Evolutionary conservation across 2,329 filamentous ascomycete genomes (phyloP), one percentile per base, ranked within the genome.

Genomic region (Aspergillus fijiensis): DNA sequence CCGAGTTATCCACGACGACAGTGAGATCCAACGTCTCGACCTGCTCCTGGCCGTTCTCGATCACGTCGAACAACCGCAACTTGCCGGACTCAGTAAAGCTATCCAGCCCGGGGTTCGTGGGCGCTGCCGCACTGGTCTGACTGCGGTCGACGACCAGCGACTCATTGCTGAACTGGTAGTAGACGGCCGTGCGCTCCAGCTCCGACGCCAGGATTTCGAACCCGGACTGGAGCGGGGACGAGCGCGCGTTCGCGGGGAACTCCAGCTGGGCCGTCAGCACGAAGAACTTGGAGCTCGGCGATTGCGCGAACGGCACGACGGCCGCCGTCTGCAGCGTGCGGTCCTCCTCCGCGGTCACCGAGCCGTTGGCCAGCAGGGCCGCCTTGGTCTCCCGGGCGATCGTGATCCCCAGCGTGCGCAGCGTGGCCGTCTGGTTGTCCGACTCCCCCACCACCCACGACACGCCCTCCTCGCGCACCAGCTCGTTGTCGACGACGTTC

Each of bases 91-190:
- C 62, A 1, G 56, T 55, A 11, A 49, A n/a, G 25, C 39, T 53
- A 29, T 49, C 58, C 4, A 63, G 59, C 14, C 60, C 65, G 25
- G 35, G n/a, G 21, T 62, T 65, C 0, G 63, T 63, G 14, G 51
- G 42, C 1, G 60, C 50, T 0, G 65, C 63, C 11, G 65, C 63
- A 51, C 62, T 67, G 27, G 65, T 67, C 31, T 65, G 59, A 23
- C 51, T 63, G 11, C 65, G 60, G 14, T 66, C 63, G 11, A 67
- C 45, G 25, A 67, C 58, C 5, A 67, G 59, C n/a, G 62, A 66
- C 51, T 66, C 65, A 2, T 67, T 67, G 2, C 63, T 64, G 55
- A 67, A 67, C 55, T 66, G 65, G 39, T 67, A 67, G 29, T 64
- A 67, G 39, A 67, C 58, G 4, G 47, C 60, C 1, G 65, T 67